These are phyloP conservation scores for Buxus sempervirens DNA, from an alignment of 164 flowering plant species.

Conservation along the genomic window DNA sequence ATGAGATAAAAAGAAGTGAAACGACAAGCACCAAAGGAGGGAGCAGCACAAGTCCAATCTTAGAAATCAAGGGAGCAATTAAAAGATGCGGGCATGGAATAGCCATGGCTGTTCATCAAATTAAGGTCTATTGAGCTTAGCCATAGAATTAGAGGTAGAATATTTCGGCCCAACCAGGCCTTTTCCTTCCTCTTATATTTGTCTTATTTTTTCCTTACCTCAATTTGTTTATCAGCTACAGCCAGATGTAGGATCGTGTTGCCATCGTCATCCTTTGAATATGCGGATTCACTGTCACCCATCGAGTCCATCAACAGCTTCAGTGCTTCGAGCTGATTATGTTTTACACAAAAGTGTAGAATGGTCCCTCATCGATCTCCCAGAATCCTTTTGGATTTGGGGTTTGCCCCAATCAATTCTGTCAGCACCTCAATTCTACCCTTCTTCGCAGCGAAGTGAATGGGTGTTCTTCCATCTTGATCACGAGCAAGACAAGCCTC, in stretches of 20 bases:
- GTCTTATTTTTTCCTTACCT: no score
- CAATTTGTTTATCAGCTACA: constrained; percentile 14
- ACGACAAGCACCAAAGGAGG: not conserved
- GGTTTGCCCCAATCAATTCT: constrained; percentile 15
- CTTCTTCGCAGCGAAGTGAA: constrained; percentile 29
- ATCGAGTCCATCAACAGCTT: constrained; percentile 15
- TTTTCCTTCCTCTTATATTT: no score
- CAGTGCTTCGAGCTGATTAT: constrained; percentile 21
- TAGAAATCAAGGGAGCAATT: no score
- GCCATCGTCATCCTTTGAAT: constrained; percentile 21
- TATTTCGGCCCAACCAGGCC: no score
- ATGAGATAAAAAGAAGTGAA: no score
- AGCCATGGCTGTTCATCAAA: no score
- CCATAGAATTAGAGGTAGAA: no score
- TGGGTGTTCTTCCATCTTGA: constrained; percentile 24
- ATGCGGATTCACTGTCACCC: constrained; percentile 7
- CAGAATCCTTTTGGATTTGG: constrained; percentile 8
- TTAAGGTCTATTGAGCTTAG: no score
- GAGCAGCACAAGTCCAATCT: not conserved
- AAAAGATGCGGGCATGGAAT: no score
- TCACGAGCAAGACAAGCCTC: constrained; percentile 15
- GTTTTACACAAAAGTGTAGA: constrained; percentile 22
- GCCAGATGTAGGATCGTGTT: constrained; percentile 26
- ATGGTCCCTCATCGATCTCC: constrained; percentile 18
- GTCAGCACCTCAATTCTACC: constrained; percentile 22